Base-by-base conservation (phyloP, 2,329 filamentous ascomycete species). In the Westerdykella sp. region DNA sequence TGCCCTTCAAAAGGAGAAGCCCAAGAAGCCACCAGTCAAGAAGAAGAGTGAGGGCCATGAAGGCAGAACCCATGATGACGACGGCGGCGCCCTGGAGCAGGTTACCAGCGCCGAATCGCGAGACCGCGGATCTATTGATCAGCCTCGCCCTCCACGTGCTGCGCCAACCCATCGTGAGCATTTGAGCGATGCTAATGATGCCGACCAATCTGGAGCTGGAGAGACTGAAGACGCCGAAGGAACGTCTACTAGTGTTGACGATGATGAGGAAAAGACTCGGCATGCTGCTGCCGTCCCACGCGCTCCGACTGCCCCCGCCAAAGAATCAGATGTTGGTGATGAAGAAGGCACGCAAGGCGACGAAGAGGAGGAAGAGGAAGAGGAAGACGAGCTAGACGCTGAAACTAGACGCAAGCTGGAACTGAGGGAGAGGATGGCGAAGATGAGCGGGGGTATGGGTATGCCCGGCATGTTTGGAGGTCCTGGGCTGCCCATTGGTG, bases 401-500 rank as follows among this genome's bases (percentile, higher is more conserved):
- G 93, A 98, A 65, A 76, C 87, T 16, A 83, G 80, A 53, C 84
- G 90, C 41, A 86, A 84, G 62, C 83, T 95, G 69, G 91, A 96
- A 63, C 75, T 98, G 25, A 81, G 93, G 47, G 89, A 93, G 48
- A 82, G 93, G 56, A 98, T 98, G 88, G 93, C 93, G 37, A 96
- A 95, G 70, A 93, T 98, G 85, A 95, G 91, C 54, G 91, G 91
- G 43, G 91, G 91, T 16, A 95, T 95, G 87, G 88, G 88, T 37
- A 95, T 97, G 84, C 82, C 88, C 63, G 87, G 88, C 56, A 93
- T 97, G 82, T 94, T 95, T 65, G 87, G 87, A 14, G 78, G 79
- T 15, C 80, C 83, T 30, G 79, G 77, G 31, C 79, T 88, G 63
- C 78, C 82, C 13, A 77, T 84, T 69, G 72, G 76, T 46, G 69